Evolutionary conservation across 805 yeast species (phyloP), one percentile per base, ranked within the genome.

Genomic region (Diddensiella transvaalensis): DNA sequence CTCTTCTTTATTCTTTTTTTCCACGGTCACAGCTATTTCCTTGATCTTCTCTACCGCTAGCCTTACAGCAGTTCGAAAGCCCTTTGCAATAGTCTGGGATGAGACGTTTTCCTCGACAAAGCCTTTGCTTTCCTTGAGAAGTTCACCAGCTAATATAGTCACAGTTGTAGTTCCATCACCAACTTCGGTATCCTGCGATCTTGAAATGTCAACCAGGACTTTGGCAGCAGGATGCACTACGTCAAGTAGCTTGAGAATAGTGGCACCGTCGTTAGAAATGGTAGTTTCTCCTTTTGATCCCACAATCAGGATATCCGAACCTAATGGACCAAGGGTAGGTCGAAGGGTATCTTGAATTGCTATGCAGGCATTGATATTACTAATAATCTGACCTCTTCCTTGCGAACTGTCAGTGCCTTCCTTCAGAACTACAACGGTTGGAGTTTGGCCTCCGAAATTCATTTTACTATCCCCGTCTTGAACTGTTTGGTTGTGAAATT

Each of bases 131-230:
- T 93, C 98, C 64, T 88, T 88, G 57, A 93, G 74, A 50, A 93
- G 76, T 69, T 93, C 98, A 6, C 96, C 90, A 38, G 91, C 82
- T 49, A 91, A 71, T 10, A 93, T 86, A 0, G 97, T 89, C 26
- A 95, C 99, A 22, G 96, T 85, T 0, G 99, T 91, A 37, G 99
- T 93, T 58, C 99, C 99, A 64, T 93, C 98, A 52, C 98, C 98
- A 57, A 91, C 96, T 68, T 91, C 97, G 52, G 95, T 96, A 67
- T 93, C 99, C 73, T 93, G 99, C 18, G 95, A 91, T 66, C 93
- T 84, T 43, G 96, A 85, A 48, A 93, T 85, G 65, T 95, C 95
- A 26, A 95, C 99, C 56, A 93, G 74, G 48, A 91, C 91, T 61
- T 87, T 87, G 21, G 99, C 99, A 13, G 98, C 98, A 6, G 99